phyloP scores from a whole-genome alignment of 208 protist genomes.

The Leishmania martiniquensis region DNA sequence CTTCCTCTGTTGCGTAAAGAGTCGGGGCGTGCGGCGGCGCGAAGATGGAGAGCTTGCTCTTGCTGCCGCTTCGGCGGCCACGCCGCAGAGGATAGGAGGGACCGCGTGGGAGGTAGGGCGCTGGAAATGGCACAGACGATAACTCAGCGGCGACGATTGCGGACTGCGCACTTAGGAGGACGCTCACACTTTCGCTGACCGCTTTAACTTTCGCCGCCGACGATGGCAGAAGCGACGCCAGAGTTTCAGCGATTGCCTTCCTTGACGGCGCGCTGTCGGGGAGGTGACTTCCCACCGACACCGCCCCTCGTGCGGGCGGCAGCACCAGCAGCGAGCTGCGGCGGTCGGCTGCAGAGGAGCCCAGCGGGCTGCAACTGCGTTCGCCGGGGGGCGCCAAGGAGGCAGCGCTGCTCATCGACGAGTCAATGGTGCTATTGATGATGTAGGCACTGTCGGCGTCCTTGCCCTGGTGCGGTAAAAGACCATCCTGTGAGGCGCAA shows the following conservation, averaged over 20 bases:
- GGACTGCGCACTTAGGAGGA: background rate
- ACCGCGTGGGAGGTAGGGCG: background rate
- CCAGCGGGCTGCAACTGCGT: background rate
- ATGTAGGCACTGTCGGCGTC: background rate
- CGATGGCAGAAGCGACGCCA: background rate
- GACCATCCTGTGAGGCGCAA: background rate
- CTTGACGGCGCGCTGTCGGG: background rate
- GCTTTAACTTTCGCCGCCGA: background rate
- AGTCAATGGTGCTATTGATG: background rate
- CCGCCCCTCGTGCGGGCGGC: background rate
- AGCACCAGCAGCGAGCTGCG: background rate
- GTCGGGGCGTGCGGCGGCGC: background rate
- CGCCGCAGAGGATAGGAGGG: background rate
- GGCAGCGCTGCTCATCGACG: background rate
- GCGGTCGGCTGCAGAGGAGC: background rate
- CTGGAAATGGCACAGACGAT: background rate
- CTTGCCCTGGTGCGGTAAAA: background rate
- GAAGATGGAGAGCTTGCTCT: background rate
- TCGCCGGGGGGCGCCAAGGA: background rate
- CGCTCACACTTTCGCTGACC: background rate
- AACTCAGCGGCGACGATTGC: background rate
- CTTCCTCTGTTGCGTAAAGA: constrained; percentile 17
- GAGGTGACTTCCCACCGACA: background rate
- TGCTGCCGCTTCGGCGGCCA: background rate
- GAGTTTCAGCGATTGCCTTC: background rate